Conservation (phyloP, 2,329 filamentous ascomycete genomes). For the Chrysosporium queenslandicum region DNA sequence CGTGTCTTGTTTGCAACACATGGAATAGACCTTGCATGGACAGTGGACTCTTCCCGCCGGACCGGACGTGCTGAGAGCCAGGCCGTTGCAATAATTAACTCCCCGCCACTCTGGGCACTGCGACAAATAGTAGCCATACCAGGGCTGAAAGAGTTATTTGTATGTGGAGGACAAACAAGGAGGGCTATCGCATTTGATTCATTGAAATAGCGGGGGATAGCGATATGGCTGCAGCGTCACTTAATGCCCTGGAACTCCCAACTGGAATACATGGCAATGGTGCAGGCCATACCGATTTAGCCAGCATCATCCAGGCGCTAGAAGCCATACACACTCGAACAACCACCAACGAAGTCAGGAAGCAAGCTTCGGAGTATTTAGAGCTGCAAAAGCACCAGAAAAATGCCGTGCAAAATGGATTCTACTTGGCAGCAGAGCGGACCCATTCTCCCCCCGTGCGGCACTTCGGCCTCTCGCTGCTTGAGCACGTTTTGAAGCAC, state of each 20-base stretch:
- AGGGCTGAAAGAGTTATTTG: not conserved
- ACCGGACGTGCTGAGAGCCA: not conserved
- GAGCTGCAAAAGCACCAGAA: conserved; percentile 71
- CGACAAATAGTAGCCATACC: not conserved
- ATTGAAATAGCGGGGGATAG: not conserved
- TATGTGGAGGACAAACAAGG: not conserved
- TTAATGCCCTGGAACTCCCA: conserved; percentile 8
- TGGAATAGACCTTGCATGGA: not conserved
- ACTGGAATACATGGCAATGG: conserved; percentile 4
- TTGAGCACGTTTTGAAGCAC: conserved; percentile 83
- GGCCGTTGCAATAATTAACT: not conserved
- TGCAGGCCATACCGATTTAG: conserved; percentile 7
- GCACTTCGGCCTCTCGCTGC: conserved; percentile 84
- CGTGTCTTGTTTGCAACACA: not conserved
- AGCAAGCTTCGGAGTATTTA: conserved; percentile 74
- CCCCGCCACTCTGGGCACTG: not conserved
- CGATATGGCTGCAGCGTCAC: conserved; percentile 10
- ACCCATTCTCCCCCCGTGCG: conserved; percentile 71
- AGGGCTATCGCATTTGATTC: not conserved
- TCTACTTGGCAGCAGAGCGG: conserved; percentile 65
- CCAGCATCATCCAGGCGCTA: conserved; percentile 66
- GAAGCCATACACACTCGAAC: conserved; percentile 75
- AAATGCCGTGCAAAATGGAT: conserved; percentile 76
- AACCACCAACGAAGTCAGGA: conserved; percentile 69
- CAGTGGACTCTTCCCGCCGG: not conserved